Evolutionary conservation across 192 early-diverging fungal species (phyloP).

Genomic region (Gigaspora rosea): DNA sequence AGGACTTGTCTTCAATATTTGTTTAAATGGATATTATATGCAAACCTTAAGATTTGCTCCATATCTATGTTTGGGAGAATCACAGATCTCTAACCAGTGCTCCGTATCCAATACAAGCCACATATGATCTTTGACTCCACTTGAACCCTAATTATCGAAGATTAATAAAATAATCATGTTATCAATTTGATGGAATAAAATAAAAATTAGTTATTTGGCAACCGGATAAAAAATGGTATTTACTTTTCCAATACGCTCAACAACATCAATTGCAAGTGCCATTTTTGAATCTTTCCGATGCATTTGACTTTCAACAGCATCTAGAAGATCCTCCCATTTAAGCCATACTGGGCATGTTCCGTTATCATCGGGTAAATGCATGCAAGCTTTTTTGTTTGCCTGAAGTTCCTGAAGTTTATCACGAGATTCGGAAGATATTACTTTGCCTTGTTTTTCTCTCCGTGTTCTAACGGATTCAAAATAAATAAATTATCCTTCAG

Average conservation of each 20-base stretch:
- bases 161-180: neutral
- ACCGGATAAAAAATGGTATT: neutral
- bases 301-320: neutral
- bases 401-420: neutral
- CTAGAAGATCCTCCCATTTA: neutral
- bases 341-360: neutral
- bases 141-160: neutral
- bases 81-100: constrained; percentile 47
- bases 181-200: too few relatives aligned
- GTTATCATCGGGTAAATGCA: neutral
- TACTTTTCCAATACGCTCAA: constrained; percentile 16
- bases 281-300: constrained; percentile 5
- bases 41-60: constrained; percentile 47
- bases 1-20: neutral
- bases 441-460: neutral
- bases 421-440: neutral
- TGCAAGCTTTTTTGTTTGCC: neutral
- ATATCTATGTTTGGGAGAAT: constrained; percentile 44
- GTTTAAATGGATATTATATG: neutral
- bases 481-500: neutral
- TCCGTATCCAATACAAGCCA: constrained; percentile 36
- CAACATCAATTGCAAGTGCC: neutral
- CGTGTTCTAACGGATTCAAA: neutral
- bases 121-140: constrained; percentile 4
- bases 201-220: too few relatives aligned